These are phyloP conservation scores for Sugiyamaella smithiae DNA, from an alignment of 805 yeast species.

Conservation along the genomic window DNA sequence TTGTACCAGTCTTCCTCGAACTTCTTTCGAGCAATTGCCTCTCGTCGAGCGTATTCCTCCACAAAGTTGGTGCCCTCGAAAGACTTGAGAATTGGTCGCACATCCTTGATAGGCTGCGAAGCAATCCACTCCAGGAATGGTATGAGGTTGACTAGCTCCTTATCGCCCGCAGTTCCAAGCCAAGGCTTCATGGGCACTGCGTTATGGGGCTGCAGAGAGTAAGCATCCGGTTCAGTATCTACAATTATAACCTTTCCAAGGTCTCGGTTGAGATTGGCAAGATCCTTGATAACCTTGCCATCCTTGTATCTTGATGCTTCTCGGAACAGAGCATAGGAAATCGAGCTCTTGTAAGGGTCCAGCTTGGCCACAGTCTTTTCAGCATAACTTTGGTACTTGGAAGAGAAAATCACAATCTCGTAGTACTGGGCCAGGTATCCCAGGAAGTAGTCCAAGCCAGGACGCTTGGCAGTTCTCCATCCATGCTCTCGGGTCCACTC, in stretches of 20 bases:
- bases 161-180: constrained; percentile 83
- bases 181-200: constrained; percentile 83
- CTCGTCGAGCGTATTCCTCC: constrained; percentile 78
- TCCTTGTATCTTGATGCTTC: constrained; percentile 90
- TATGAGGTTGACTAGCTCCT: constrained; percentile 67
- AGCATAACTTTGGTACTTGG: constrained; percentile 79
- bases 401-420: constrained; percentile 88
- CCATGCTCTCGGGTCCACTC: constrained; percentile 91
- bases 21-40: constrained; percentile 65
- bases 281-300: constrained; percentile 86
- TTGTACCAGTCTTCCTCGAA: constrained; percentile 40
- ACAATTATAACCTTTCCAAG: constrained; percentile 72
- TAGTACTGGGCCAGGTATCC: constrained; percentile 94
- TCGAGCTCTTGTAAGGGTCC: constrained; percentile 89
- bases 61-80: constrained; percentile 69
- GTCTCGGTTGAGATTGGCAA: constrained; percentile 88
- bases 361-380: constrained; percentile 82
- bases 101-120: constrained; percentile 80
- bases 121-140: constrained; percentile 95
- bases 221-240: constrained; percentile 72
- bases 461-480: constrained; percentile 99
- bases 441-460: constrained; percentile 94
- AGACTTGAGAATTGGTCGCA: constrained; percentile 79
- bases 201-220: constrained; percentile 86
- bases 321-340: constrained; percentile 81